These are phyloP conservation scores for Vachellia collinsii DNA, from an alignment of 306 rosid species.

Conservation along the genomic window DNA sequence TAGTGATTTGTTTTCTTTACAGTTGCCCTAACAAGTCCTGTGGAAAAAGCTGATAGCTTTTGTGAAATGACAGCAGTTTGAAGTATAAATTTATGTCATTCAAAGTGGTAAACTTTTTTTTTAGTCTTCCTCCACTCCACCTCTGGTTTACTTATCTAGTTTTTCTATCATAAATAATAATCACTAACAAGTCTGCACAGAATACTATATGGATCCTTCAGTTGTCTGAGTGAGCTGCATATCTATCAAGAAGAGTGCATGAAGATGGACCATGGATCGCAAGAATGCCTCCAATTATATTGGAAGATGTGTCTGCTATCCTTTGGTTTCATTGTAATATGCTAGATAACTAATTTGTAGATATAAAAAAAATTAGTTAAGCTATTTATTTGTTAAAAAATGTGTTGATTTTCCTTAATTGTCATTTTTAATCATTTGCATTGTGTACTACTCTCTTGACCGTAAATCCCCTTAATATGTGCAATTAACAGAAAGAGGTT, in stretches of 20 bases:
- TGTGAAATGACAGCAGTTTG: neutral
- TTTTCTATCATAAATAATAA: neutral
- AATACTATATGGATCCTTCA: neutral
- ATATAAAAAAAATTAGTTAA: too few relatives aligned
- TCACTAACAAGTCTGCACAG: neutral
- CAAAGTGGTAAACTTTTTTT: neutral
- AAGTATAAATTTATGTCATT: neutral
- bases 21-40: neutral
- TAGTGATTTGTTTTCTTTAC: neutral
- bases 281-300: neutral
- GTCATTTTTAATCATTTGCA: too few relatives aligned
- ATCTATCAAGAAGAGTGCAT: neutral
- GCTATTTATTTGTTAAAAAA: too few relatives aligned
- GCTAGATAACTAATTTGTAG: too few relatives aligned
- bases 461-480: too few relatives aligned
- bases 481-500: too few relatives aligned
- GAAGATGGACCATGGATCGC: neutral
- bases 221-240: neutral
- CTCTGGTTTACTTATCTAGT: neutral
- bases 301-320: neutral
- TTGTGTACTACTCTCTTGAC: too few relatives aligned
- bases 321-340: neutral
- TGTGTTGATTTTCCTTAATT: too few relatives aligned
- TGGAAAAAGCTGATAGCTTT: neutral
- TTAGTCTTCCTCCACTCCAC: neutral